Percentiles rank a stretch among this genome's conserved stretches.
These are phyloP conservation scores for Penicillium sp. DNA, from an alignment of 2,329 filamentous ascomycete species.

Conservation along the genomic window DNA sequence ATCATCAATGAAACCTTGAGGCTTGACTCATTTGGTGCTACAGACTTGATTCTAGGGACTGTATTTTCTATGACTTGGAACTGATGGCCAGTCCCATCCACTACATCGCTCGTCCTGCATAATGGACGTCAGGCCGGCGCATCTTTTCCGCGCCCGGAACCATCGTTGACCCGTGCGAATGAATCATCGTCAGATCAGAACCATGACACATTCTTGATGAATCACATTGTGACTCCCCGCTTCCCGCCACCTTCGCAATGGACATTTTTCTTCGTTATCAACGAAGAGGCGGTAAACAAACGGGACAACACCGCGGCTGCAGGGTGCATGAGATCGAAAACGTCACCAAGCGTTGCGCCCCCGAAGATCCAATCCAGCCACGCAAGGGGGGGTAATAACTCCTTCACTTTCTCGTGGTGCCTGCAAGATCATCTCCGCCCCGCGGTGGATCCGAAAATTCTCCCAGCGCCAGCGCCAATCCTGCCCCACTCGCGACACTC, in stretches of 20 bases:
- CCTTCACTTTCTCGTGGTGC: constrained; percentile 9
- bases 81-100: neutral
- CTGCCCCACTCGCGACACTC: constrained; percentile 1
- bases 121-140: constrained; percentile 3
- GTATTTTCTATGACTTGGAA: too few relatives aligned
- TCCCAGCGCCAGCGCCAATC: constrained; percentile 15
- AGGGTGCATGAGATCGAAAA: constrained; percentile 18
- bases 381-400: constrained; percentile 12
- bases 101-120: neutral
- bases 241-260: too few relatives aligned
- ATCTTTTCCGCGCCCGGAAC: constrained; percentile 3
- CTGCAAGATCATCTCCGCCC: constrained; percentile 25
- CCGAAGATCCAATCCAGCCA: neutral
- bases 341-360: neutral
- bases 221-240: constrained; percentile 16
- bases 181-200: constrained; percentile 16
- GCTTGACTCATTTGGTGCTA: too few relatives aligned
- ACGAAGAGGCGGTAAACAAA: constrained; percentile 19
- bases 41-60: too few relatives aligned
- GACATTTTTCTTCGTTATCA: too few relatives aligned
- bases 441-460: constrained; percentile 18
- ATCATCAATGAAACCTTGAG: too few relatives aligned
- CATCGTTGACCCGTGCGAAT: constrained; percentile 15
- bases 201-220: constrained; percentile 17
- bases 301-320: constrained; percentile 12